Evolutionary conservation across 192 early-diverging fungal genomes (phyloP), one percentile per base, ranked within the genome.

Genomic region (Coemansia sp.): DNA sequence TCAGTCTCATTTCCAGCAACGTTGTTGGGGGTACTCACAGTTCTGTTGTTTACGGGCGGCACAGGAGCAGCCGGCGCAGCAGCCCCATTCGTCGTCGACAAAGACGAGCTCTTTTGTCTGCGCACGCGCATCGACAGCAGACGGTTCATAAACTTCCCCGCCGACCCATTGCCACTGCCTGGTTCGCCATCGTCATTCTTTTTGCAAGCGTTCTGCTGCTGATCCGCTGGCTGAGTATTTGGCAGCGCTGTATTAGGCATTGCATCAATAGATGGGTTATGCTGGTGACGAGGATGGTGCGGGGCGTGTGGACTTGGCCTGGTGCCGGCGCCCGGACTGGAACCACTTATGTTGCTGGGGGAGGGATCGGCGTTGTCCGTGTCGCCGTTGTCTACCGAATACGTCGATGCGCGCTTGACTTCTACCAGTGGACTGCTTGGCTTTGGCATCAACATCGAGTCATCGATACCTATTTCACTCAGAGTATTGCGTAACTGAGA

Each of bases 61-160:
- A 58, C 32, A 2, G 51, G 30, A 3, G 56, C 42, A 7, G 49
- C 30, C 18, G 49, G 36, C 17, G 40, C 28, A 30, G 25, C 33
- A 12, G 42, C 7, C 42, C 56, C 34, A 42, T 28, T 31, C 6
- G 10, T 5, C 33, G 63, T 58, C 31, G 52, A 38, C 1, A 60
- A 28, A 48, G 56, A 28, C 40, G 64, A 30, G 74, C 73, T 82
- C 51, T 76, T 82, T 33, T 82, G 79, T 38, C 68, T 64, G 14
- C 79, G 79, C 42, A 82, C 68, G 4, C 79, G 79, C 73, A 82
- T 82, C 17, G 79, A 82, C 22, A 56, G 61, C 50, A 82, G 50
- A 3, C 79, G 63, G 42, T 60, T 69, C 57, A 82, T 76, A 49
- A 77, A 77, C 62, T 82, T 77, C 2, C 74, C 80, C 17, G 67